A percentile compares a stretch with the other conserved stretches of the same genome.
Evolutionary conservation across 805 yeast species (phyloP).

Genomic region (Teunomyces kruisii): DNA sequence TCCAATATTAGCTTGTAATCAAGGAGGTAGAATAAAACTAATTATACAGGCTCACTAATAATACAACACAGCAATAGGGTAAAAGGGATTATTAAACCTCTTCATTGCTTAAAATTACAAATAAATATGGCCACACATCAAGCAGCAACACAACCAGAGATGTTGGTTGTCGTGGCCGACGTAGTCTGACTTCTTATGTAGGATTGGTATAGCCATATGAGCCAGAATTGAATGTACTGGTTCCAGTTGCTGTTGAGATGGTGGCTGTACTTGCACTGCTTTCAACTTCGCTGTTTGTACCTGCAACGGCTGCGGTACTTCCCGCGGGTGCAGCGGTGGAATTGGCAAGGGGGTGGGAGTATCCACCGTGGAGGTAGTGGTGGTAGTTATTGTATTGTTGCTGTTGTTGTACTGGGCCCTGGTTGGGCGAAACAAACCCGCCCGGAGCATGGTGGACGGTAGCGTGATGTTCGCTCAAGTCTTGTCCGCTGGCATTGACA

Average conservation of each 20-base stretch:
- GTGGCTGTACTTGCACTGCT: neutral
- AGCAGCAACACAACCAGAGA: neutral
- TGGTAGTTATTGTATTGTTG: conserved; percentile 3
- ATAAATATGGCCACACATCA: neutral
- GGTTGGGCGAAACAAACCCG: conserved; percentile 2
- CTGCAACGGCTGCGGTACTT: neutral
- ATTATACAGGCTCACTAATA: conserved; percentile 1
- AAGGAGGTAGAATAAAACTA: neutral
- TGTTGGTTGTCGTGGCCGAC: neutral
- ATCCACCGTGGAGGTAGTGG: conserved; percentile 3
- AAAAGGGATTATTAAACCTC: neutral
- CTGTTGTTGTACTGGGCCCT: conserved; percentile 1
- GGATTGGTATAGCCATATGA: conserved; percentile 5
- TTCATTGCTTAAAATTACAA: conserved; percentile 2
- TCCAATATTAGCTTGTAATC: neutral
- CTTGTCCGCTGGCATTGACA: neutral
- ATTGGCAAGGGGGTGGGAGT: conserved; percentile 2
- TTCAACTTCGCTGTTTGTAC: neutral
- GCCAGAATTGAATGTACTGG: neutral
- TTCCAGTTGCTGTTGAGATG: neutral
- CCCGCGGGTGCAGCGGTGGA: neutral
- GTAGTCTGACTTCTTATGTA: conserved; percentile 1
- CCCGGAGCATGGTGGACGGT: neutral
- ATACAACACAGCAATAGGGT: conserved; percentile 1
- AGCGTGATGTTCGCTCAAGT: neutral